Evolutionary conservation across 2,329 filamentous ascomycete genomes (phyloP).

Genomic region (Metarhizium brunneum): DNA sequence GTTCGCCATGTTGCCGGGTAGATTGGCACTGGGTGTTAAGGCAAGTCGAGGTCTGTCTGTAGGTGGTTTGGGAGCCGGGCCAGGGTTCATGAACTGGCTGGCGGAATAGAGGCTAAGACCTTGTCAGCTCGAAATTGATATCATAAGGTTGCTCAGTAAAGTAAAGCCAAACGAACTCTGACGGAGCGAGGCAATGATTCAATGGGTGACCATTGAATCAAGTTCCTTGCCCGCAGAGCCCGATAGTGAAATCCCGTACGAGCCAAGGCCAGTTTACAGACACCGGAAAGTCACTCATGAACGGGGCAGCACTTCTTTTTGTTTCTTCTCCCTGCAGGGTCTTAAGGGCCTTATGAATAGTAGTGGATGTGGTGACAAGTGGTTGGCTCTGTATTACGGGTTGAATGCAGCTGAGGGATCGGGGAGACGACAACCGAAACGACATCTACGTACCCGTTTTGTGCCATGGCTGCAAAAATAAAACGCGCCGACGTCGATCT

Average conservation of each 20-base stretch:
- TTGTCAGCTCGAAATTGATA: slow-evolving; percentile 4
- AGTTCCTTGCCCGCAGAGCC: neutral
- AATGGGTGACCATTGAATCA: neutral
- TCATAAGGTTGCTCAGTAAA: neutral
- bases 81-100: slow-evolving; percentile 88
- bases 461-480: slow-evolving; percentile 20
- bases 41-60: slow-evolving; percentile 73
- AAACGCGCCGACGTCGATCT: slow-evolving; percentile 2
- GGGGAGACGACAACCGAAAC: slow-evolving; percentile 1
- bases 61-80: slow-evolving; percentile 85
- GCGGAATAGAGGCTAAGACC: slow-evolving; percentile 43
- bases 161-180: too few species aligned
- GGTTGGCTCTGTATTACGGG: neutral
- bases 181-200: neutral
- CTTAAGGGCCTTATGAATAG: neutral
- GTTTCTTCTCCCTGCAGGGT: neutral
- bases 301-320: neutral
- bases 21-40: slow-evolving; percentile 65
- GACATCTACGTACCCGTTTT: slow-evolving; percentile 18
- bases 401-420: neutral
- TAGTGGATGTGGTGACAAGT: neutral
- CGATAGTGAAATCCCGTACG: neutral
- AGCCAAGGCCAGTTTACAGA: neutral
- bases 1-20: slow-evolving; percentile 70
- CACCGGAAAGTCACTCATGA: neutral